Percentiles rank a stretch among this genome's conserved stretches.
These are phyloP conservation scores for Fragilaria radians DNA, from an alignment of 108 stramenopile species.

Conservation along the genomic window DNA sequence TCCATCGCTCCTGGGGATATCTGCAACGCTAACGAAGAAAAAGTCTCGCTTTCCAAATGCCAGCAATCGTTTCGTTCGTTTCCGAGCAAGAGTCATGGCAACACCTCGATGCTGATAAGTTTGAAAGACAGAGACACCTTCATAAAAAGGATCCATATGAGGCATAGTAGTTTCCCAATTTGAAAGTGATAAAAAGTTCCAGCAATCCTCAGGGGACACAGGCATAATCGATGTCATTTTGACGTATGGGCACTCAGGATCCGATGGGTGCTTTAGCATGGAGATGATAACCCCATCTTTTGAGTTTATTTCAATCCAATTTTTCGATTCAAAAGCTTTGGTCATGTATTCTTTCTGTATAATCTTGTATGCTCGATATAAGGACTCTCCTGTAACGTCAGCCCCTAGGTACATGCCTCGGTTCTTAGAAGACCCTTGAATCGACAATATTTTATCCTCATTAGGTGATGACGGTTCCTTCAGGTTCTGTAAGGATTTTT, in stretches of 20 bases:
- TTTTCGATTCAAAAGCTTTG: constrained; percentile 18
- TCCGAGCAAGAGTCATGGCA: constrained; percentile 48
- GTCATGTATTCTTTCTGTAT: constrained; percentile 28
- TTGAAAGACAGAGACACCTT: constrained; percentile 33
- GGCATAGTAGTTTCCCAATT: constrained; percentile 58
- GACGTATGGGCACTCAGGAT: constrained; percentile 62
- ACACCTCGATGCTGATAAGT: constrained; percentile 27
- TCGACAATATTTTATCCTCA: no score
- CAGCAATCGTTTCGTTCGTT: constrained; percentile 44
- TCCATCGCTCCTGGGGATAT: constrained; percentile 35
- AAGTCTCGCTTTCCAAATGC: constrained; percentile 65
- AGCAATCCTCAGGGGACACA: constrained; percentile 32
- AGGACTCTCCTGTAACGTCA: constrained; percentile 13
- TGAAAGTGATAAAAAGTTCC: constrained; percentile 41
- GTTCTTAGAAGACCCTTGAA: neutral
- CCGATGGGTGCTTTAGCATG: constrained; percentile 42
- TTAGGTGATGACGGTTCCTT: no score
- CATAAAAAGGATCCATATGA: constrained; percentile 70
- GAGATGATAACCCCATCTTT: constrained; percentile 37
- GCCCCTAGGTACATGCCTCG: constrained; percentile 7
- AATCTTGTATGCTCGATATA: constrained; percentile 29
- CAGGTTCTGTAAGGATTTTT: neutral
- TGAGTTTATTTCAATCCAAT: constrained; percentile 27
- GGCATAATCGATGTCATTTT: constrained; percentile 52
- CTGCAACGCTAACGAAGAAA: constrained; percentile 50